Evolutionary conservation across 2,329 filamentous ascomycete genomes (phyloP), one percentile per base, ranked within the genome.

Genomic region (Intubia oerlemansii): DNA sequence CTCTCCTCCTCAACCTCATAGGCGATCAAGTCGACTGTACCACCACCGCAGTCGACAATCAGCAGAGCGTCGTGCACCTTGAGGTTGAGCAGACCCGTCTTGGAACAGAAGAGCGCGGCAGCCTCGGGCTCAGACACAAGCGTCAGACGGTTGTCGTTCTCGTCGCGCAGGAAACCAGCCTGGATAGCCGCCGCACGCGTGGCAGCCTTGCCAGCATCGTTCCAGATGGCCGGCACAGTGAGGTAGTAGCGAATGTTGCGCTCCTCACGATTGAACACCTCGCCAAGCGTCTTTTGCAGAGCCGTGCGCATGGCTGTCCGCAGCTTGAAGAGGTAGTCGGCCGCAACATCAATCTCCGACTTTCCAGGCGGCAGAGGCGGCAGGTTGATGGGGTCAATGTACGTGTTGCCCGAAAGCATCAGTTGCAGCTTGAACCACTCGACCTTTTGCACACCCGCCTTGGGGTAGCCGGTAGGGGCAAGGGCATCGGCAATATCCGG

Each of bases 371-470:
- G 88, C 49, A 95, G 77, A 38, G 88, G 88, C 27, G 88, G 88
- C 40, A 98, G 69, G 64, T 95, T 95, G 58, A 95, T 95, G 36
- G 88, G 88, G 51, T 95, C 88, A 47, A 95, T 95, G 52, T 95
- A 95, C 25, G 88, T 95, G 62, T 95, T 95, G 38, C 88, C 88
- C 34, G 82, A 93, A 37, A 93, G 66, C 88, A 95, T 95, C 32
- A 98, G 70, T 57, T 98, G 88, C 41, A 98, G 66, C 62, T 95
- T 95, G 66, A 98, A 95, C 88, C 88, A 98, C 57, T 95, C 88
- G 15, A 95, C 85, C 58, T 95, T 95, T 53, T 95, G 88, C 41
- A 98, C 85, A 38, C 85, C 85, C 19, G 80, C 80, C 59, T 95
- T 95, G 41, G 88, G 88, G 51, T 95, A 95, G 37, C 88, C 88